A percentile compares a stretch with the other conserved stretches of the same genome.
Conservation (phyloP, 208 protist species). For the Crithidia sp. region DNA sequence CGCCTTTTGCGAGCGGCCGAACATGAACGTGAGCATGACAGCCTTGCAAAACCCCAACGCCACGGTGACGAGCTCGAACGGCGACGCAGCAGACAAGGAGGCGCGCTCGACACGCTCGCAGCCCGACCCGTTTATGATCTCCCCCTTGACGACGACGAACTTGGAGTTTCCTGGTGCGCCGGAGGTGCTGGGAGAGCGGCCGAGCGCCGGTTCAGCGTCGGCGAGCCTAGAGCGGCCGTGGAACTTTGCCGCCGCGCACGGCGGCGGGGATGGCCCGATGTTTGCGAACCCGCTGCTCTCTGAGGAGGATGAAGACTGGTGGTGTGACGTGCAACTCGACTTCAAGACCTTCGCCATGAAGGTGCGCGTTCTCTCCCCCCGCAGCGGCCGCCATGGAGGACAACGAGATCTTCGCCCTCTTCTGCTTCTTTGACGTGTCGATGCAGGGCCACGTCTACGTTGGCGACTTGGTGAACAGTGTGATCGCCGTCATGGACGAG, state of each 20-base stretch:
- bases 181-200: not conserved
- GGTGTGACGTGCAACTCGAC: constrained; percentile 49
- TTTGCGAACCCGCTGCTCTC: too few species aligned
- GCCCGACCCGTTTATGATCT: not conserved
- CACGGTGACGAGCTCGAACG: not conserved
- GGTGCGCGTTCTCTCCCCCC: constrained; percentile 55
- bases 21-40: constrained; percentile 5
- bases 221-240: constrained; percentile 2
- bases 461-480: constrained; percentile 57
- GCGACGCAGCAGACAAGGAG: not conserved
- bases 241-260: constrained; percentile 7
- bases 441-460: constrained; percentile 69
- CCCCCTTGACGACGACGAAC: not conserved
- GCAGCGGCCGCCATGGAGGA: constrained; percentile 70
- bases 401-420: constrained; percentile 75
- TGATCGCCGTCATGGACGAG: constrained; percentile 44
- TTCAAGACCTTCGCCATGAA: constrained; percentile 76
- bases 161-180: not conserved
- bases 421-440: constrained; percentile 71
- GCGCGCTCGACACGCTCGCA: not conserved
- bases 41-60: not conserved
- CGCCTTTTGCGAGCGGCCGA: constrained; percentile 43
- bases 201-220: not conserved
- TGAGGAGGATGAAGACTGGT: constrained; percentile 21
- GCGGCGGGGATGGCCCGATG: not conserved